Evolutionary conservation across 1,139 yeast genomes (phyloP), one percentile per base, ranked within the genome.

Genomic region (Zygosaccharomyces pseudobailii): DNA sequence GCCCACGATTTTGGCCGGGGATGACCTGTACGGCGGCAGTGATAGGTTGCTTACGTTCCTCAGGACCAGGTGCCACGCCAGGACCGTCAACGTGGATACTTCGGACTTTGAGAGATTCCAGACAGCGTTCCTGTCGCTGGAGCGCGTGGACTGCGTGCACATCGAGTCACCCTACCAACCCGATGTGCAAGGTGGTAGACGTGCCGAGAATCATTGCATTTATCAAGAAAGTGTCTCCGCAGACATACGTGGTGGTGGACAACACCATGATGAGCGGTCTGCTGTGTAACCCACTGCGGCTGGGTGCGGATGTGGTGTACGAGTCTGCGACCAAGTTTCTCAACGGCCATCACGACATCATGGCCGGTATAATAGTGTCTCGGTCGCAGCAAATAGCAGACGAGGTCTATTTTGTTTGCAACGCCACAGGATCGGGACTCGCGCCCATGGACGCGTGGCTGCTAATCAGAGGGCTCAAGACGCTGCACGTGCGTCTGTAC

Each of bases 221-320:
- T 54, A 92, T 90, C 30, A 94, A 87, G 62, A 65, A 69, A 40
- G 74, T 75, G 38, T 84, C 78, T 61, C 89, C 94, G 13, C 75
- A 82, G 40, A 74, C 86, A 42, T 65, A 85, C 37, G 87, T 88
- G 32, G 95, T 87, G 8, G 90, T 89, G 54, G 97, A 89, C 69
- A 89, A 90, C 72, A 89, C 97, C 54, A 89, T 89, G 97, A 84
- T 89, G 90, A 83, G 95, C 17, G 97, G 97, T 3, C 68, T 89
- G 48, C 74, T 84, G 61, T 83, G 87, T 83, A 76, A 85, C 13
- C 97, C 97, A 2, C 74, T 89, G 57, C 87, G 84, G 56, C 75
- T 85, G 56, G 95, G 94, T 13, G 94, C 84, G 28, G 97, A 89
- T 65, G 85, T 89, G 52, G 95, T 87, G 49, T 89, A 89, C 66